Evolutionary conservation across 371 early-diverging fungal genomes (phyloP).

Genomic region (Mortierella sp.): DNA sequence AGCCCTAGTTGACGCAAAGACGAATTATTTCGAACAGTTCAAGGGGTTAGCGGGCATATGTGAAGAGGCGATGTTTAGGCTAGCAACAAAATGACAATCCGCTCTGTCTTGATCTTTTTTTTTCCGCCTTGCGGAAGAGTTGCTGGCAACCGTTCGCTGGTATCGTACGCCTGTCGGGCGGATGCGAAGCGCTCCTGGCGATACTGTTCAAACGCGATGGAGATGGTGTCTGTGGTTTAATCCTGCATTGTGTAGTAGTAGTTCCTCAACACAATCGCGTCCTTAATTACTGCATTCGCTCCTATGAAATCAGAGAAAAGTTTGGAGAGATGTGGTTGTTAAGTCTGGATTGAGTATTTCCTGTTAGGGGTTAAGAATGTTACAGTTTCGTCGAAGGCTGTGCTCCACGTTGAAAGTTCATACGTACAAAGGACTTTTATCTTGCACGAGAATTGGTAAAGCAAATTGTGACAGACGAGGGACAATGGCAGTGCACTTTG

Average conservation of each 20-base stretch:
- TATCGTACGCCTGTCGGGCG: conserved; percentile 22
- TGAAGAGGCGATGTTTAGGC: no score
- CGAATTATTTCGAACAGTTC: no score
- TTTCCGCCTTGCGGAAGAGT: conserved; percentile 6
- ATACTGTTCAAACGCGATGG: conserved; percentile 17
- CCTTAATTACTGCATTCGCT: conserved; percentile 24
- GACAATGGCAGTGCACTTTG: no score
- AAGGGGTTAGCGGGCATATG: no score
- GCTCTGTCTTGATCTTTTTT: no score
- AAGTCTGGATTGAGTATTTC: not conserved
- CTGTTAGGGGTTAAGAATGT: not conserved
- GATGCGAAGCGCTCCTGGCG: conserved; percentile 1
- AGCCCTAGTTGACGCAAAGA: not conserved
- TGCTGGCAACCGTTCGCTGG: conserved; percentile 18
- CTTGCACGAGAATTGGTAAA: not conserved
- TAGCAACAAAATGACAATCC: no score
- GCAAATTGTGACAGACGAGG: no score
- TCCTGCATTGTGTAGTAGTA: conserved; percentile 13
- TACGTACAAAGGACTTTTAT: not conserved
- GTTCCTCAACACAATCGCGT: conserved; percentile 25
- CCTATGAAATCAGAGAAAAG: not conserved
- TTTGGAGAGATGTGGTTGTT: not conserved
- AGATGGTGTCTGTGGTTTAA: not conserved
- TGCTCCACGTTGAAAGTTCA: not conserved
- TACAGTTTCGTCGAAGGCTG: not conserved